Conservation (phyloP, 129 eudicot species). For the Kitagawia praeruptora region DNA sequence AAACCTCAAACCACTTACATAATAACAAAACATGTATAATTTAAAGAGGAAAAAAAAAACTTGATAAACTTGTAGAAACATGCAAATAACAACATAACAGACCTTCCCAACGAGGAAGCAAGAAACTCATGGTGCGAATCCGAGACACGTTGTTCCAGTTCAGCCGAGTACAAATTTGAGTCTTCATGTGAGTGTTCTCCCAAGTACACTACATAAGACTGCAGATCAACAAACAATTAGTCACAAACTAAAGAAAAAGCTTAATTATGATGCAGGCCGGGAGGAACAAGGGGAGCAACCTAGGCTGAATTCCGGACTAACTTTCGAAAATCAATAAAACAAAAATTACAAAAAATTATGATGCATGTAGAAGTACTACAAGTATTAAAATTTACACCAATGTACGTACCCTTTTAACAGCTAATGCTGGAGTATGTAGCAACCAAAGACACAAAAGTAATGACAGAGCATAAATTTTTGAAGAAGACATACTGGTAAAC, state of each 20-base stretch:
- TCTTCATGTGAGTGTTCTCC: conserved; percentile 37
- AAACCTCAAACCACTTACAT: conserved; percentile 1
- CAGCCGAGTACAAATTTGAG: conserved; percentile 1
- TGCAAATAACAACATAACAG: not conserved
- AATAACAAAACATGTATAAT: not conserved
- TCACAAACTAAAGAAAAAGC: not conserved
- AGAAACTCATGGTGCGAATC: conserved; percentile 45
- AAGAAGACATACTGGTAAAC: not conserved
- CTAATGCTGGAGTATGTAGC: not conserved
- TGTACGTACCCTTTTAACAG: not conserved
- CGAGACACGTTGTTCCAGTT: conserved; percentile 12
- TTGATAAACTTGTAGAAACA: not conserved
- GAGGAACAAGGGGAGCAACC: too few relatives aligned
- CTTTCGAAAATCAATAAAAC: too few relatives aligned
- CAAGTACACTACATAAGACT: conserved; percentile 72
- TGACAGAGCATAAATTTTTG: not conserved
- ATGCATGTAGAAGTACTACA: too few relatives aligned
- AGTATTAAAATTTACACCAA: too few relatives aligned
- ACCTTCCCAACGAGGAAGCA: conserved; percentile 42
- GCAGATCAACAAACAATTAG: not conserved
- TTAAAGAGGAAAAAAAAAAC: not conserved
- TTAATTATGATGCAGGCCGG: not conserved
- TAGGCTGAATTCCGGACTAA: not conserved
- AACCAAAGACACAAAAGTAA: not conserved
- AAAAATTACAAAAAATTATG: too few relatives aligned